A percentile compares a stretch with the other conserved stretches of the same genome.
Conservation (phyloP, 345 rosid genomes). For the Acer negundo region DNA sequence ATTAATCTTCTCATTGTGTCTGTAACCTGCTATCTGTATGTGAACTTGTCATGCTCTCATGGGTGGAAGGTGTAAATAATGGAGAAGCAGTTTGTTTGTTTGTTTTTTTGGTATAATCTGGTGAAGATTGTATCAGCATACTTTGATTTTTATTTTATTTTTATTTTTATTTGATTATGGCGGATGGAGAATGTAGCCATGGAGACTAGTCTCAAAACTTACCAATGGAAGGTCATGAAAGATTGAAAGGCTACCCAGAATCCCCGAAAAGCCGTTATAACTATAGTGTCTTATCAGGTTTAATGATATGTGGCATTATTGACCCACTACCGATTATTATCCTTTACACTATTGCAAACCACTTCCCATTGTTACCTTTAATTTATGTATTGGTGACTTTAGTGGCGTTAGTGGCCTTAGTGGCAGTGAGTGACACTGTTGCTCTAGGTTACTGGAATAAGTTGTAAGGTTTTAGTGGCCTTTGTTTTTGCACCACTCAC, state of each 20-base stretch:
- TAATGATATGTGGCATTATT: too few species aligned
- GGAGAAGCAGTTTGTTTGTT: conserved; percentile 16
- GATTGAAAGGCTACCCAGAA: background rate
- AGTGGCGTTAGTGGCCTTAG: too few species aligned
- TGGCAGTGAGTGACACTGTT: too few species aligned
- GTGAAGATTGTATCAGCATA: conserved; percentile 19
- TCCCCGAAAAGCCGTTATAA: conserved; percentile 6
- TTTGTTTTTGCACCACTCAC: too few species aligned
- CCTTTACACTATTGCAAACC: too few species aligned
- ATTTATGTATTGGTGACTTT: too few species aligned
- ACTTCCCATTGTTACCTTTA: too few species aligned
- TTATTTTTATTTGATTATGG: conserved; percentile 3
- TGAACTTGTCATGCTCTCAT: background rate
- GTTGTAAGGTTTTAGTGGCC: too few species aligned
- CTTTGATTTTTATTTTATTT: background rate
- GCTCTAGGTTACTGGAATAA: too few species aligned
- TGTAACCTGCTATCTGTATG: background rate
- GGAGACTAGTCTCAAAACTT: background rate
- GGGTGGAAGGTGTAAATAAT: conserved; percentile 11
- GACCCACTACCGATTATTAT: too few species aligned
- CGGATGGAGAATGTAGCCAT: background rate
- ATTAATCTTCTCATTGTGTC: background rate
- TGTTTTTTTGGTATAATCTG: background rate
- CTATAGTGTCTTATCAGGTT: too few species aligned
- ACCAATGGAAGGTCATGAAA: background rate